Conservation (phyloP, 202 grass and related monocot genomes). For the Cymbopogon flexuosus region DNA sequence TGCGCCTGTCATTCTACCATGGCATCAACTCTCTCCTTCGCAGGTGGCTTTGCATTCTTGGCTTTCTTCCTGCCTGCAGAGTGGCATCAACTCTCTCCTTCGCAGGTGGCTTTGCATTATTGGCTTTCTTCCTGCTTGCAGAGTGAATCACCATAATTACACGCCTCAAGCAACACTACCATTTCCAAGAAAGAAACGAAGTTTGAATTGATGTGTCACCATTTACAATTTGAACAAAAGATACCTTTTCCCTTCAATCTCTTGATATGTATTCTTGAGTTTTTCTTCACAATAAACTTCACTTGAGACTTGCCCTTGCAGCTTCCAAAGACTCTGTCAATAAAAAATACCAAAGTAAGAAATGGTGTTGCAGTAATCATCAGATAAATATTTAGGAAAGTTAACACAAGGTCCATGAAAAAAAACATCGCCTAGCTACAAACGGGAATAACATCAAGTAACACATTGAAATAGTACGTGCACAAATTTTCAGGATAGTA, state of each 20-base stretch:
- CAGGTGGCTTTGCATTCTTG: constrained; percentile 31
- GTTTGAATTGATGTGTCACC: background rate
- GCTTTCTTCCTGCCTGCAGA: constrained; percentile 52
- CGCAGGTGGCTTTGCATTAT: constrained; percentile 27
- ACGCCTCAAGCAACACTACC: background rate
- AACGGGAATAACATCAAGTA: background rate
- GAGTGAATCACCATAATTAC: background rate
- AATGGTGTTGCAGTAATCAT: background rate
- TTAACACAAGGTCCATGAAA: background rate
- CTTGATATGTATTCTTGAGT: constrained; percentile 60
- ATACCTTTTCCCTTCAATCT: constrained; percentile 65
- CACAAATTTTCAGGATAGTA: background rate
- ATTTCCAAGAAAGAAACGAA: background rate
- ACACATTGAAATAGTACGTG: background rate
- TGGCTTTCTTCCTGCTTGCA: constrained; percentile 56
- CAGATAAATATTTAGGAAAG: background rate
- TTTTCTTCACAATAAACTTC: constrained; percentile 62
- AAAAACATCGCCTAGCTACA: background rate
- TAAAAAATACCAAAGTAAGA: constrained; percentile 1
- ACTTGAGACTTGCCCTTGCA: constrained; percentile 40
- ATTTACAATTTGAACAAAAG: background rate
- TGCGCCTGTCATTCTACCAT: constrained; percentile 57
- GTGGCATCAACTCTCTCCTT: constrained; percentile 29
- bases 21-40: constrained; percentile 36
- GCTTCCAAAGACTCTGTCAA: constrained; percentile 37